Evolutionary conservation across 2,329 filamentous ascomycete genomes (phyloP).

Genomic region (Hirsutella rhossiliensis): DNA sequence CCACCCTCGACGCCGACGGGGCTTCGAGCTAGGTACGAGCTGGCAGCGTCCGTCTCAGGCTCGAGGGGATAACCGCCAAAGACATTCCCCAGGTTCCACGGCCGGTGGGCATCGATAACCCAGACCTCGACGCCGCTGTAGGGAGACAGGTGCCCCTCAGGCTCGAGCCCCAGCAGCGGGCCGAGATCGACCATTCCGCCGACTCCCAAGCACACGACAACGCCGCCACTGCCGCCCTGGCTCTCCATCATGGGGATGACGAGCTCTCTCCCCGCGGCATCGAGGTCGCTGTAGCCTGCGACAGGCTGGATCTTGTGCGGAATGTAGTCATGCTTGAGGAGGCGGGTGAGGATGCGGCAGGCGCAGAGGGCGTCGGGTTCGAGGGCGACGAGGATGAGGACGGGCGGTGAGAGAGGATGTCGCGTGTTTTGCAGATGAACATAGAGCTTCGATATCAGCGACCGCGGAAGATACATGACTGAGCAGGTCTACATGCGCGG

Average conservation of each 20-base stretch:
- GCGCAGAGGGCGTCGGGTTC: slow-evolving; percentile 94
- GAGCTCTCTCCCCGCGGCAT: slow-evolving; percentile 64
- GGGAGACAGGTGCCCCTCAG: slow-evolving; percentile 51
- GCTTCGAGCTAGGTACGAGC: slow-evolving; percentile 36
- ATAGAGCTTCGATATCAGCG: slow-evolving; percentile 83
- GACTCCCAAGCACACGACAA: slow-evolving; percentile 86
- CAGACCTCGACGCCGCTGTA: slow-evolving; percentile 87
- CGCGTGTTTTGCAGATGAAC: slow-evolving; percentile 74
- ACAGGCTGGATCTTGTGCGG: slow-evolving; percentile 95
- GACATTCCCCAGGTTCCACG: slow-evolving; percentile 90
- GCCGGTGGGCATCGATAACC: slow-evolving; percentile 82
- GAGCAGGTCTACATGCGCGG: slow-evolving; percentile 16
- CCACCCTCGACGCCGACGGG: slow-evolving; percentile 61
- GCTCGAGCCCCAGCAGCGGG: slow-evolving; percentile 58
- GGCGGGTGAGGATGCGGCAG: slow-evolving; percentile 80
- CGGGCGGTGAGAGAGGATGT: slow-evolving; percentile 81
- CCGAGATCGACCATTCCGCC: slow-evolving; percentile 85
- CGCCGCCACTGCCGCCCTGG: slow-evolving; percentile 72
- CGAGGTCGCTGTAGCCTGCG: slow-evolving; percentile 80
- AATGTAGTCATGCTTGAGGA: slow-evolving; percentile 97
- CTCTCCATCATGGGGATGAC: slow-evolving; percentile 79
- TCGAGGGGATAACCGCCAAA: slow-evolving; percentile 63
- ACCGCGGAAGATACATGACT: slow-evolving; percentile 87
- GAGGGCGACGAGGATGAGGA: slow-evolving; percentile 83
- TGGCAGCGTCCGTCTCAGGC: slow-evolving; percentile 33